Evolutionary conservation across 805 yeast genomes (phyloP), one percentile per base, ranked within the genome.

Genomic region (Saccharomycopsis vini): DNA sequence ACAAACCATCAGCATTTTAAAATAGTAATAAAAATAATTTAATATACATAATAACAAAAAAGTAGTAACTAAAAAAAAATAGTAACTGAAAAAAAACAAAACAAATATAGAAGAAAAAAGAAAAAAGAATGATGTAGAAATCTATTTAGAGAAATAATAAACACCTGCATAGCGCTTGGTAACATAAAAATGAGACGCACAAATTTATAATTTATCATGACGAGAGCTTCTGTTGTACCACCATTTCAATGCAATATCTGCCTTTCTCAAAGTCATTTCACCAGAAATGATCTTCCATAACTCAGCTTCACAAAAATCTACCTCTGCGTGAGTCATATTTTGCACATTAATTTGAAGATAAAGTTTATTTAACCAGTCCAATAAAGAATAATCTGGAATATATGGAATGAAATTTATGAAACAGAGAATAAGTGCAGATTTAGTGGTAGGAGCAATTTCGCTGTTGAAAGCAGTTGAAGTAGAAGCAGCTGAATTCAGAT

Each of bases 221-320:
- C n/a, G n/a, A n/a, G 4, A 4, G 19, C 13, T 13, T 3, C 24
- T 5, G n/a, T 24, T 39, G 36, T 48, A 48, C 51, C 51, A 48
- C 51, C 51, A 48, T 26, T 26, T 32, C 16, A 48, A 39, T 12
- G 49, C 48, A 15, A 41, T 34, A 30, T 48, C 51, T 5, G 46
- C 46, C 30, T 33, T 41, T 22, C 28, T n/a, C 16, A 48, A 28
- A 3, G 46, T 45, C 36, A 48, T 36, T 4, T 40, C 45, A 7
- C 20, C 35, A 16, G 44, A 22, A 18, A 48, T 48, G 2, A 38
- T 36, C 7, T 34, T 24, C 51, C 51, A 48, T n/a, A 48, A 34
- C n/a, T 39, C 29, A 15, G 28, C 23, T 15, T 39, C 35, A 26
- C 48, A 45, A 26, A 19, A 48, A 13, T 30, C 30, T n/a, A 22